Evolutionary conservation across 139 green algal genomes (phyloP), one percentile per base, ranked within the genome.

Genomic region (Chlamydomonas urium): DNA sequence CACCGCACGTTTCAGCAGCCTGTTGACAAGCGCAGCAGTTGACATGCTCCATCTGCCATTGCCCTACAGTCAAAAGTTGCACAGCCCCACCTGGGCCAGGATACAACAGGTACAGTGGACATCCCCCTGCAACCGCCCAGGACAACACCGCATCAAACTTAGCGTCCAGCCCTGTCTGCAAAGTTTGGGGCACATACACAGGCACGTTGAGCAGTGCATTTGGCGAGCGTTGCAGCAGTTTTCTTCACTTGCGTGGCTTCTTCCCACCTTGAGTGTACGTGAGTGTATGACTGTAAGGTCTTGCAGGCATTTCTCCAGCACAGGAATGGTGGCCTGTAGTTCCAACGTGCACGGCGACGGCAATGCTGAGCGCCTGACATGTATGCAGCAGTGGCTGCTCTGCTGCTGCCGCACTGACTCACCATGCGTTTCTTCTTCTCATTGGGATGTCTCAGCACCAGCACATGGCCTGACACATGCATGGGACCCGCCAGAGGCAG

Each of bases 391-490:
- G n/a, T n/a, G n/a, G n/a, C n/a, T n/a, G n/a, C n/a, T n/a, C n/a
- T n/a, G n/a, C n/a, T n/a, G n/a, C n/a, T n/a, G n/a, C n/a, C n/a
- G n/a, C n/a, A n/a, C n/a, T n/a, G n/a, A n/a, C n/a, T n/a, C n/a
- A n/a, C n/a, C n/a, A n/a, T n/a, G n/a, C n/a, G n/a, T 26, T 63
- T 63, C 6, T 21, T 63, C 53, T 63, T 63, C 53, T 63, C 53
- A 26, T 63, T 63, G 29, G 53, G 53, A 21, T 63, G 53, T 26
- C 53, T 14, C 17, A 63, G 21, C 10, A 63, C 53, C 10, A 63
- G 21, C 17, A 63, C 53, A 26, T 63, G 53, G 53, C 53, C 53
- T 10, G 53, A 8, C 26, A 63, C 6, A 63, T 14, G 19, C 6
- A 63, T 63, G n/a, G n/a, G 24, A n/a, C n/a, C n/a, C 53, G 24